A percentile compares a stretch with the other conserved stretches of the same genome.
Conservation (phyloP, 1,139 yeast genomes). For the Pichia sp. region DNA sequence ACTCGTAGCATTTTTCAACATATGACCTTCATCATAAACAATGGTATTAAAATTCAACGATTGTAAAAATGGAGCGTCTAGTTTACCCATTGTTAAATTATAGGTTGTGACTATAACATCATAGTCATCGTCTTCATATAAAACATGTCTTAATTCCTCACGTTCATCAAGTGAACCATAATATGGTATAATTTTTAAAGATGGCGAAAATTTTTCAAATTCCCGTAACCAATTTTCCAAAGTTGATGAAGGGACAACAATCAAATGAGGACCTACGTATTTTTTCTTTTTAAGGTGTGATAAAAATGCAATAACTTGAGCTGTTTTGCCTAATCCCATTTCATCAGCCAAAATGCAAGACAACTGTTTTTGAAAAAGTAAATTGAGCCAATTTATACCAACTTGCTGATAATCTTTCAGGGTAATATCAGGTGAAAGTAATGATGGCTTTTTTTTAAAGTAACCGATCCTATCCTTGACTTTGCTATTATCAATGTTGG, state of each 20-base stretch:
- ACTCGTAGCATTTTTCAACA: slow-evolving; percentile 82
- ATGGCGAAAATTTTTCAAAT: slow-evolving; percentile 83
- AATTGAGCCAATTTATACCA: slow-evolving; percentile 87
- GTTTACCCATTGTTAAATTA: slow-evolving; percentile 75
- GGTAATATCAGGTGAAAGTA: slow-evolving; percentile 56
- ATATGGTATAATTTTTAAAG: slow-evolving; percentile 77
- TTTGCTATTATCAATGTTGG: slow-evolving; percentile 6
- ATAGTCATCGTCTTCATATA: slow-evolving; percentile 52
- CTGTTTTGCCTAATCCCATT: slow-evolving; percentile 96
- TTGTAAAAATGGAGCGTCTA: slow-evolving; percentile 74
- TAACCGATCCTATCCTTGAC: slow-evolving; percentile 33
- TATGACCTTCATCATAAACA: slow-evolving; percentile 96
- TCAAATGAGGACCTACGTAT: slow-evolving; percentile 63
- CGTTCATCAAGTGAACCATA: slow-evolving; percentile 86
- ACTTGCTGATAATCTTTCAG: slow-evolving; percentile 90
- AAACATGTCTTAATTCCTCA: slow-evolving; percentile 69
- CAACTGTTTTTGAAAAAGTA: slow-evolving; percentile 68
- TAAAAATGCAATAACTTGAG: slow-evolving; percentile 91
- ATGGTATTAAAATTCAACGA: slow-evolving; percentile 75
- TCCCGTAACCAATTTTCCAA: slow-evolving; percentile 97
- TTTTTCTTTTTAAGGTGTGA: slow-evolving; percentile 71
- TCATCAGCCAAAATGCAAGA: slow-evolving; percentile 97
- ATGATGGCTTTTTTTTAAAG: slow-evolving; percentile 64
- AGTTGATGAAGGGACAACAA: slow-evolving; percentile 95
- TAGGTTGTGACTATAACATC: slow-evolving; percentile 95